These are phyloP conservation scores for Trametes meyenii DNA, from an alignment of 768 basidiomycete genomes.

Conservation along the genomic window DNA sequence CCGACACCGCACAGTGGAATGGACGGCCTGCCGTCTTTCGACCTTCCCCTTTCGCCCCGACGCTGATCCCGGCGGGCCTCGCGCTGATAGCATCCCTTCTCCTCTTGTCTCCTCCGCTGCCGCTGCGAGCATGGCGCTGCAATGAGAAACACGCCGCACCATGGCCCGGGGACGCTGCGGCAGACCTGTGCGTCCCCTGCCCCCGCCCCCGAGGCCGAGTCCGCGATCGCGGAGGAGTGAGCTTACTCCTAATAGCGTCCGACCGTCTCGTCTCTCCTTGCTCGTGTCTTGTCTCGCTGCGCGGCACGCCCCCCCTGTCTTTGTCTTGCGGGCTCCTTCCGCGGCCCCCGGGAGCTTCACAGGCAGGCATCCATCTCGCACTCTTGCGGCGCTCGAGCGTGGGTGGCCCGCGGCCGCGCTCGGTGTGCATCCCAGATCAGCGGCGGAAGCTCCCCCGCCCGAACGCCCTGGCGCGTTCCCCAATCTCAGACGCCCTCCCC, in stretches of 20 bases:
- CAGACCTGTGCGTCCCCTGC: background rate
- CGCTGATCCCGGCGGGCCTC: constrained; percentile 3
- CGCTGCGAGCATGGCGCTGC: background rate
- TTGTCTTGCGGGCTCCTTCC: background rate
- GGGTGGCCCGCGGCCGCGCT: background rate
- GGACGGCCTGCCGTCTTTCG: background rate
- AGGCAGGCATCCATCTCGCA: background rate
- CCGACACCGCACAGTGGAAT: background rate
- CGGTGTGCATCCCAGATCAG: background rate
- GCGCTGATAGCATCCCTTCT: constrained; percentile 4
- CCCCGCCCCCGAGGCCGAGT: background rate
- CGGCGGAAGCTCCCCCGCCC: background rate
- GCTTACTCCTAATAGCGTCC: background rate
- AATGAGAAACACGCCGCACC: background rate
- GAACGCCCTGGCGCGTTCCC: background rate
- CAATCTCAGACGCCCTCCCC: no score
- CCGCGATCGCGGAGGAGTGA: background rate
- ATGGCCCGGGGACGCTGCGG: no score
- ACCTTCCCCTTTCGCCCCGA: background rate
- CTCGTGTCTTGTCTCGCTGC: background rate
- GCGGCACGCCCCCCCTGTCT: background rate
- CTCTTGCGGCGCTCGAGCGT: background rate
- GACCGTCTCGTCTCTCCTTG: background rate
- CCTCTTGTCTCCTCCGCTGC: constrained; percentile 5
- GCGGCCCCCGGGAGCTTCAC: background rate